These are phyloP conservation scores for Gloeophyllum trabeum DNA, from an alignment of 768 basidiomycete species.

Conservation along the genomic window DNA sequence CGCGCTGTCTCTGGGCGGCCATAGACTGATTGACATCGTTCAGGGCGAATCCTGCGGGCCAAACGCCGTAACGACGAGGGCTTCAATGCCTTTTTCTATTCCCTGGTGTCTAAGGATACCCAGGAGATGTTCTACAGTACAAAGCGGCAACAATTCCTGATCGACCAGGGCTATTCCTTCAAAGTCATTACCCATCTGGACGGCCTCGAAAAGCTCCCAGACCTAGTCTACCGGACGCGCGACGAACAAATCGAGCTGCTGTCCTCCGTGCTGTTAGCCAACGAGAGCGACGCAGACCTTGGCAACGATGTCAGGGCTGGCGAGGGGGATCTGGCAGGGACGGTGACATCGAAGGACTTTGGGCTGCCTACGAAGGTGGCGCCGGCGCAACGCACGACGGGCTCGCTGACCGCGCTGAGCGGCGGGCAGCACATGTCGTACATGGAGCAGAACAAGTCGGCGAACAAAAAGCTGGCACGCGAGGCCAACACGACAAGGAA, in stretches of 20 bases:
- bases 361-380: slow-evolving; percentile 59
- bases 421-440: slow-evolving; percentile 92
- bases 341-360: slow-evolving; percentile 80
- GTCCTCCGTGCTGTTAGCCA: slow-evolving; percentile 84
- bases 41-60: slow-evolving; percentile 91
- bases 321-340: slow-evolving; percentile 80
- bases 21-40: slow-evolving; percentile 2
- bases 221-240: slow-evolving; percentile 84
- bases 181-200: slow-evolving; percentile 98
- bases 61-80: slow-evolving; percentile 98
- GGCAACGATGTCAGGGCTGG: slow-evolving; percentile 74
- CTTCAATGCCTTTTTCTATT: slow-evolving; percentile 99
- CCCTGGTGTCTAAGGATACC: slow-evolving; percentile 96
- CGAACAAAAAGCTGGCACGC: slow-evolving; percentile 66
- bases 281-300: slow-evolving; percentile 83
- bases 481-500: slow-evolving; percentile 46
- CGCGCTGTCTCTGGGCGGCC: not conserved
- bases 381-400: slow-evolving; percentile 64
- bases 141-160: slow-evolving; percentile 96
- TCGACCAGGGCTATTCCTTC: slow-evolving; percentile 99
- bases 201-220: slow-evolving; percentile 75
- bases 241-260: slow-evolving; percentile 95
- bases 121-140: slow-evolving; percentile 99
- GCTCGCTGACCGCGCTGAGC: slow-evolving; percentile 73
- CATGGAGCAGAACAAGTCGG: slow-evolving; percentile 84